Percentiles rank a stretch among this genome's conserved stretches.
Conservation (phyloP, 495 filamentous ascomycete genomes). For the Friedmanniomyces endolithicus region DNA sequence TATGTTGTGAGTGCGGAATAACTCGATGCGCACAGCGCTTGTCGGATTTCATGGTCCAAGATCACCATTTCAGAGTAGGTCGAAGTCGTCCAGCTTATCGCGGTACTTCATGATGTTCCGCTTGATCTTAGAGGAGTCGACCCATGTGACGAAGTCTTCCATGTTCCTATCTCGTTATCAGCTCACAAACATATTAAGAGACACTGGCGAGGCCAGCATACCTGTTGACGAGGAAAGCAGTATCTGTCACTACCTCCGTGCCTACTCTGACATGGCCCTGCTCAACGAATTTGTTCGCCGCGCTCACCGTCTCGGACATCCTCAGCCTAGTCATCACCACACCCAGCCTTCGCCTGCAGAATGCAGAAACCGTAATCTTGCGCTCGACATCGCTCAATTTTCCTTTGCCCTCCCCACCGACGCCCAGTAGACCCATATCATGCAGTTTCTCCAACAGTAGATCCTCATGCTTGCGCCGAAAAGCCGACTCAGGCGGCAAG, state of each 20-base stretch:
- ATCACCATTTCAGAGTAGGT: conserved; percentile 48
- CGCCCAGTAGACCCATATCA: conserved; percentile 69
- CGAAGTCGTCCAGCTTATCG: conserved; percentile 93
- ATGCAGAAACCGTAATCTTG: conserved; percentile 70
- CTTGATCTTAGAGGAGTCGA: conserved; percentile 93
- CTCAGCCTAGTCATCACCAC: conserved; percentile 78
- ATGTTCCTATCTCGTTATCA: conserved; percentile 46
- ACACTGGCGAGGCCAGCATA: conserved; percentile 6
- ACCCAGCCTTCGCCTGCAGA: conserved; percentile 66
- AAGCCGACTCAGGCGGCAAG: conserved; percentile 61
- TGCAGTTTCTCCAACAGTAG: conserved; percentile 79
- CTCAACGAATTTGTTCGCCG: conserved; percentile 75
- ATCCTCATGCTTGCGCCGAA: conserved; percentile 66
- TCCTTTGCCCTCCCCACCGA: conserved; percentile 33
- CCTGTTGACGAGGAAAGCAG: conserved; percentile 61
- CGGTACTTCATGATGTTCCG: conserved; percentile 83
- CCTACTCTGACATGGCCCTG: conserved; percentile 93
- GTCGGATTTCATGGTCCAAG: not conserved
- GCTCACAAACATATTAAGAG: conserved; percentile 18
- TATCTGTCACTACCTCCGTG: conserved; percentile 78
- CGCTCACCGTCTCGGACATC: conserved; percentile 80
- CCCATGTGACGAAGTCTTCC: conserved; percentile 98
- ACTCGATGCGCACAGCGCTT: no score
- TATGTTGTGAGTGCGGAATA: no score
- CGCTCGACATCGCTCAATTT: conserved; percentile 77